Evolutionary conservation across 768 basidiomycete species (phyloP).

Genomic region (Fistulinella prunicolor): DNA sequence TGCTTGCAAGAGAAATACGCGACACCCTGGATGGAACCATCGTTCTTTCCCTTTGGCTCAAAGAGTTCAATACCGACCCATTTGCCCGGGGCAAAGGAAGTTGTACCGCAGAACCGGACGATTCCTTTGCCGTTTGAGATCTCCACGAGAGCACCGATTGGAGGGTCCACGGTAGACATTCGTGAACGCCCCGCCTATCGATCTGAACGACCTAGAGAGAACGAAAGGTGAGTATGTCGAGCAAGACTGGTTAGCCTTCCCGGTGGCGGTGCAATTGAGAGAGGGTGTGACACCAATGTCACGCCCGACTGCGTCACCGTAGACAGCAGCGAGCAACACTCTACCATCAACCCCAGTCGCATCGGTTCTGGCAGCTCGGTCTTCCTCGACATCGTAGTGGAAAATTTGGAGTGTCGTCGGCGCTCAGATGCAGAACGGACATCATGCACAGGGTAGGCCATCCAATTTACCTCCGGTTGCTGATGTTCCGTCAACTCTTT

Average conservation of each 20-base stretch:
- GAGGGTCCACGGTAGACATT: slow-evolving; percentile 41
- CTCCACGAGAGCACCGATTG: slow-evolving; percentile 74
- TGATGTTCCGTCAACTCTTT: slow-evolving; percentile 4
- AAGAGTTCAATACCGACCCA: slow-evolving; percentile 94
- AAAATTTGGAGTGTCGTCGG: no score
- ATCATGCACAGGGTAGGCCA: slow-evolving; percentile 21
- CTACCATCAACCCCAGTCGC: no score
- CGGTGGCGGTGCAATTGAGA: slow-evolving; percentile 15
- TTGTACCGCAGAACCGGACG: slow-evolving; percentile 82
- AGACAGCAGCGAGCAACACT: slow-evolving; percentile 9
- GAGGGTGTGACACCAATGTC: slow-evolving; percentile 8
- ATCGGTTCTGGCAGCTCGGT: no score
- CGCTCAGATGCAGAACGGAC: slow-evolving; percentile 32
- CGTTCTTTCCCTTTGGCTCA: slow-evolving; percentile 89
- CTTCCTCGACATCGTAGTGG: no score
- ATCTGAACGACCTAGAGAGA: no score
- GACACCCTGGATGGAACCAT: slow-evolving; percentile 79
- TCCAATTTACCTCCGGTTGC: not conserved
- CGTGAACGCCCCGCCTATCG: no score
- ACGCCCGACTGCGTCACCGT: slow-evolving; percentile 9
- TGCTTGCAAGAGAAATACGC: slow-evolving; percentile 79
- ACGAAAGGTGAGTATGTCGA: no score
- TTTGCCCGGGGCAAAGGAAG: slow-evolving; percentile 82
- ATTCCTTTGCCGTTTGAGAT: slow-evolving; percentile 79
- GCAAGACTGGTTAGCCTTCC: no score